Evolutionary conservation across 805 yeast species (phyloP).

Genomic region (Candida tibetensis): DNA sequence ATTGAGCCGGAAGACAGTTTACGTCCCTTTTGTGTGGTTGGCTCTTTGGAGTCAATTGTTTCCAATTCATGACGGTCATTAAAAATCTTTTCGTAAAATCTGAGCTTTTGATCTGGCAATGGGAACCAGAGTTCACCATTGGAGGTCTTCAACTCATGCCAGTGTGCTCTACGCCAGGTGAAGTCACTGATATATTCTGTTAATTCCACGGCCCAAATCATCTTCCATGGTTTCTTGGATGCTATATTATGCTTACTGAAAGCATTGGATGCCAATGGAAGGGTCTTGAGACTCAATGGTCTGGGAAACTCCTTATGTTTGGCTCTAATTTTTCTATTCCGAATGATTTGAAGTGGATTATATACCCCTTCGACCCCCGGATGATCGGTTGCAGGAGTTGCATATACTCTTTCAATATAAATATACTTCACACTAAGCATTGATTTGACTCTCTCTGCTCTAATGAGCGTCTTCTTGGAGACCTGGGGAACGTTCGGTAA

Average conservation of each 20-base stretch:
- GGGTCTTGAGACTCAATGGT: conserved; percentile 41
- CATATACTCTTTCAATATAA: conserved; percentile 42
- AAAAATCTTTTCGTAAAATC: conserved; percentile 36
- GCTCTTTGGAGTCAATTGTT: not conserved
- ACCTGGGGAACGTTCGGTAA: conserved; percentile 11
- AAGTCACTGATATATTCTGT: conserved; percentile 57
- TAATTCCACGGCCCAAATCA: conserved; percentile 65
- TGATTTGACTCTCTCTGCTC: conserved; percentile 51
- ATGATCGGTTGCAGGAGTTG: conserved; percentile 22
- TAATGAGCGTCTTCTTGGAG: conserved; percentile 36
- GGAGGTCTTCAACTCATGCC: conserved; percentile 48
- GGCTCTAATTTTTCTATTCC: conserved; percentile 63
- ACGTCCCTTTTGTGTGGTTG: not conserved
- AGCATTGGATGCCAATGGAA: conserved; percentile 65
- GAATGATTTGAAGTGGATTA: conserved; percentile 79
- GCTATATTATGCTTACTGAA: conserved; percentile 42
- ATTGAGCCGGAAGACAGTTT: conserved; percentile 9
- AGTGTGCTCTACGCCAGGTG: conserved; percentile 55
- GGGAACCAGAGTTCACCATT: conserved; percentile 56
- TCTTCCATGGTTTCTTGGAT: conserved; percentile 36
- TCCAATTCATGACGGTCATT: conserved; percentile 15
- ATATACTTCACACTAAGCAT: conserved; percentile 50
- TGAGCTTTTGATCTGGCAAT: conserved; percentile 5
- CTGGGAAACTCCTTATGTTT: conserved; percentile 49
- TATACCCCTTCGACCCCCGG: conserved; percentile 64